Evolutionary conservation across 805 yeast genomes (phyloP).

Genomic region (Saturnispora sanitii): DNA sequence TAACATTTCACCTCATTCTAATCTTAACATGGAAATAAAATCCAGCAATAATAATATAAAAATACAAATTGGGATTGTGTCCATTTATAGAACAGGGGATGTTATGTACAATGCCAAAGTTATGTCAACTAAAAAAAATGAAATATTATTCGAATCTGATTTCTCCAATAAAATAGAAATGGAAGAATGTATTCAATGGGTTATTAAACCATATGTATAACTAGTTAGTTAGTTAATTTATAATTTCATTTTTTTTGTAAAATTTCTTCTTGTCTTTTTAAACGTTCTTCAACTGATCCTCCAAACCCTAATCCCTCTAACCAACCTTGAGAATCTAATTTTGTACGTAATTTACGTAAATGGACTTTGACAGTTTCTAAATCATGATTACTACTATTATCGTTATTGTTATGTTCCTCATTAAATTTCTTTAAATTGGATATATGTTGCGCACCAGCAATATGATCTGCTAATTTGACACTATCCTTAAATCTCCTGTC

Average conservation of each 20-base stretch:
- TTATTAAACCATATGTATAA: conserved; percentile 23
- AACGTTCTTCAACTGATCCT: conserved; percentile 1
- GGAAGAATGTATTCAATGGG: conserved; percentile 49
- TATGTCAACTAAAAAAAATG: conserved; percentile 11
- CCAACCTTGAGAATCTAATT: conserved; percentile 5
- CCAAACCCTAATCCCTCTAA: conserved; percentile 6
- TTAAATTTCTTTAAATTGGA: conserved; percentile 29
- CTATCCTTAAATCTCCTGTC: conserved; percentile 75
- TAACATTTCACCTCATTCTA: conserved; percentile 16
- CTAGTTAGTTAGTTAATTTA: neutral
- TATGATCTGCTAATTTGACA: conserved; percentile 71
- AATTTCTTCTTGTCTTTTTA: conserved; percentile 3
- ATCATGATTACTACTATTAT: conserved; percentile 31
- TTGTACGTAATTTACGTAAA: conserved; percentile 4
- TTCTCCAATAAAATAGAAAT: conserved; percentile 43
- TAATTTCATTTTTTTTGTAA: neutral
- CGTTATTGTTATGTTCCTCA: conserved; percentile 6
- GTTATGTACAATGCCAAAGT: conserved; percentile 12
- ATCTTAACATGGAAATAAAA: neutral
- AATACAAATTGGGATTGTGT: conserved; percentile 11
- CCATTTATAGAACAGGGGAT: conserved; percentile 12
- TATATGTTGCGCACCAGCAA: conserved; percentile 64
- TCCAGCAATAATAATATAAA: conserved; percentile 2
- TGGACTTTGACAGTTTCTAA: conserved; percentile 36
- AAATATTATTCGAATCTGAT: conserved; percentile 13